Evolutionary conservation across 73 alveolate genomes (phyloP).

Genomic region (Symbiodinium pilosum): DNA sequence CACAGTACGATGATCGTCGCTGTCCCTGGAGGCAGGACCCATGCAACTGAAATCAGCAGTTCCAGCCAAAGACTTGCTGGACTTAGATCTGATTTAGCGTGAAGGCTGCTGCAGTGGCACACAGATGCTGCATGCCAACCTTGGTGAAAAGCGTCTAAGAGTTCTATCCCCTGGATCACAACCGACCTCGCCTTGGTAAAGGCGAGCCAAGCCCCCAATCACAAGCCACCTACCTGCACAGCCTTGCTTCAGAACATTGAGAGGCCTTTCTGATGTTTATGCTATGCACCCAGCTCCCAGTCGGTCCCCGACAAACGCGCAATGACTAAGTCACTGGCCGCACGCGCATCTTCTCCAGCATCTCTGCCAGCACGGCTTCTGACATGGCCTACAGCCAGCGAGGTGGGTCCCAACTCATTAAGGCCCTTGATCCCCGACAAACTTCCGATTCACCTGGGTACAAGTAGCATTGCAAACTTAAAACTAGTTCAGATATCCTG

Average conservation of each 20-base stretch:
- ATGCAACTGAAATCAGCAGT: background rate
- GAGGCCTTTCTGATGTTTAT: too few relatives aligned
- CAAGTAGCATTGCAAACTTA: background rate
- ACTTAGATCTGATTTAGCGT: too few relatives aligned
- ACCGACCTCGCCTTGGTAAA: too few relatives aligned
- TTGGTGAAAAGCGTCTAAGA: too few relatives aligned
- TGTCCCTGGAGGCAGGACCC: slow-evolving; percentile 30
- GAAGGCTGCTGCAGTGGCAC: background rate
- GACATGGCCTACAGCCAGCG: too few relatives aligned
- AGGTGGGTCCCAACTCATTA: too few relatives aligned
- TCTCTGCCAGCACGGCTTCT: slow-evolving; percentile 74
- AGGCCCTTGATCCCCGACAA: background rate
- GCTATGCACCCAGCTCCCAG: too few relatives aligned
- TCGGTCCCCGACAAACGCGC: too few relatives aligned
- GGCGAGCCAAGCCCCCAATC: too few relatives aligned
- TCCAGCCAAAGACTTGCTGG: background rate
- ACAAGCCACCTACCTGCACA: too few relatives aligned
- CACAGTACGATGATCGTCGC: slow-evolving; percentile 87
- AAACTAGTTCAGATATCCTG: background rate
- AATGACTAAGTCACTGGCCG: slow-evolving; percentile 18
- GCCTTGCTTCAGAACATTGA: too few relatives aligned
- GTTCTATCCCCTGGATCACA: too few relatives aligned
- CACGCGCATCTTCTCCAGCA: slow-evolving; percentile 93
- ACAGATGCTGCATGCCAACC: background rate
- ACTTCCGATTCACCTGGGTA: background rate